A percentile compares a stretch with the other conserved stretches of the same genome.
These are phyloP conservation scores for Celoporthe dispersa DNA, from an alignment of 2,329 filamentous ascomycete genomes.

Conservation along the genomic window DNA sequence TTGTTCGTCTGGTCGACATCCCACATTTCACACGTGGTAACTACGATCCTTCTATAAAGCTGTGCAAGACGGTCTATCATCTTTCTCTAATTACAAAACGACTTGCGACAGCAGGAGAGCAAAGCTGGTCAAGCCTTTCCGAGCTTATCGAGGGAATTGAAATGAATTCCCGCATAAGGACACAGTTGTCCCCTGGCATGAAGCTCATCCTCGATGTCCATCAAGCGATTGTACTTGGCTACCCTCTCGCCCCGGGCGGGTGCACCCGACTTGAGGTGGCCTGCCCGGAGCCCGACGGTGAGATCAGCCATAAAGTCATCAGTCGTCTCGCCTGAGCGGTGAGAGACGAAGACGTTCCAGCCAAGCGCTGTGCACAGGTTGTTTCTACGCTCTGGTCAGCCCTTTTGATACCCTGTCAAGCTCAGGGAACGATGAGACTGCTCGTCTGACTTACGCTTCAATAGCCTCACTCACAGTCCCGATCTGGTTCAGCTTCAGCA, in stretches of 20 bases:
- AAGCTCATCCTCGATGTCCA: conserved; percentile 45
- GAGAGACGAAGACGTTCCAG: conserved; percentile 49
- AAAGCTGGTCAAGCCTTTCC: not conserved
- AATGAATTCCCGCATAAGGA: not conserved
- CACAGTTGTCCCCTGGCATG: not conserved
- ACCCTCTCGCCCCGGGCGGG: conserved; percentile 47
- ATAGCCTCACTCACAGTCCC: conserved; percentile 47
- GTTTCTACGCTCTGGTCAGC: conserved; percentile 35
- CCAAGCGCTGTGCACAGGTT: conserved; percentile 33
- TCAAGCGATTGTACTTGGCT: conserved; percentile 48
- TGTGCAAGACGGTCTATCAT: no score
- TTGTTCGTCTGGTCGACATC: no score
- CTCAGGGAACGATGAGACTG: conserved; percentile 24
- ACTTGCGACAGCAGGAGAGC: no score
- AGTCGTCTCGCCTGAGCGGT: conserved; percentile 47
- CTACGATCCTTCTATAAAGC: no score
- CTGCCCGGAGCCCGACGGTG: conserved; percentile 42
- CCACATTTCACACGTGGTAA: no score
- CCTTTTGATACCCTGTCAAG: no score
- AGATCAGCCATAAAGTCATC: conserved; percentile 51
- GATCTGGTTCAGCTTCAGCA: conserved; percentile 48
- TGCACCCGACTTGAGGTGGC: conserved; percentile 46
- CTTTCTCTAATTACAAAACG: no score
- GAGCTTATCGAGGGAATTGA: not conserved
- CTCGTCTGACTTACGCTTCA: conserved; percentile 40